Percentiles rank a stretch among this genome's conserved stretches.
Evolutionary conservation across 768 basidiomycete species (phyloP).

Genomic region (Boletellus emodensis): DNA sequence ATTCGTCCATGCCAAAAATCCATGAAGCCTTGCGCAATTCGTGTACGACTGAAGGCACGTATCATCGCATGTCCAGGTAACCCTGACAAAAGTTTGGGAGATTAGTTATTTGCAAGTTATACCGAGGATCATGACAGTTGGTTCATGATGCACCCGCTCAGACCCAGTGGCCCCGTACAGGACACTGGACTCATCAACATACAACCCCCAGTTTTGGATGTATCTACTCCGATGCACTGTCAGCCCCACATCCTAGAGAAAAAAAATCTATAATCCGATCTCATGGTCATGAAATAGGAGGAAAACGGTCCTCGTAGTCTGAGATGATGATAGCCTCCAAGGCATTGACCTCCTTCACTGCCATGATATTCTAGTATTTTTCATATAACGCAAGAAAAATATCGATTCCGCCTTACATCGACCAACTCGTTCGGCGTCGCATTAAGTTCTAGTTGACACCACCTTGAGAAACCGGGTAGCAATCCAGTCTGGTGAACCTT

Average conservation of each 20-base stretch:
- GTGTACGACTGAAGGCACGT: too few species aligned
- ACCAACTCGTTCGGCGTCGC: constrained; percentile 75
- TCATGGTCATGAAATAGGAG: constrained; percentile 13
- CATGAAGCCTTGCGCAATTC: too few species aligned
- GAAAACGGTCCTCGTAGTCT: constrained; percentile 53
- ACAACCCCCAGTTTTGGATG: too few species aligned
- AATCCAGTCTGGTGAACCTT: constrained; percentile 72
- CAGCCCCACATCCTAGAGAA: background rate
- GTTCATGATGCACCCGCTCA: too few species aligned
- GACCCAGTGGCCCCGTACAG: too few species aligned
- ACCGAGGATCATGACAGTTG: too few species aligned
- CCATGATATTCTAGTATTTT: constrained; percentile 50
- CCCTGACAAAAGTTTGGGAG: too few species aligned
- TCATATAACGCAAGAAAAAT: background rate
- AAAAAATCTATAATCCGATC: background rate
- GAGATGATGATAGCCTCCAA: constrained; percentile 73
- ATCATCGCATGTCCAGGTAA: too few species aligned
- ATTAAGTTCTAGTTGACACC: constrained; percentile 68
- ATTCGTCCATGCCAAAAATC: too few species aligned
- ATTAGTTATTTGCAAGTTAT: too few species aligned
- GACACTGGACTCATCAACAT: too few species aligned
- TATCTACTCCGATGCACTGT: background rate
- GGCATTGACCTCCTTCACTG: constrained; percentile 58
- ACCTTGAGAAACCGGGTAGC: constrained; percentile 74
- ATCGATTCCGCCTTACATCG: constrained; percentile 55